Conservation (phyloP, 192 early-diverging fungal genomes). For the Entomortierella lignicola region DNA sequence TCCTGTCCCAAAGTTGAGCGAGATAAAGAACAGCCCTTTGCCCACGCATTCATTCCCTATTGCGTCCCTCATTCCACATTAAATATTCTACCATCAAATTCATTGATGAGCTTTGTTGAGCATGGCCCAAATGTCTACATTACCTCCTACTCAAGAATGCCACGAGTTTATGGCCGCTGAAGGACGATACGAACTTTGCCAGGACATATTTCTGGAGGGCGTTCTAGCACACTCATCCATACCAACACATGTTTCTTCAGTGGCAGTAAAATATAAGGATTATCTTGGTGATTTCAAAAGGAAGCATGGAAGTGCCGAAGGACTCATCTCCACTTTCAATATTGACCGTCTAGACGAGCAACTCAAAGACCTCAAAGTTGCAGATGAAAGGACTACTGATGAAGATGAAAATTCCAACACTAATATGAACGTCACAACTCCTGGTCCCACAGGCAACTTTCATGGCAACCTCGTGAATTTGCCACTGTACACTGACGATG, state of each 20-base stretch:
- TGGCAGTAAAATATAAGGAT: constrained; percentile 71
- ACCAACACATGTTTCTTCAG: constrained; percentile 61
- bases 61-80: background rate
- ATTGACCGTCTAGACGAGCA: constrained; percentile 42
- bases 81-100: background rate
- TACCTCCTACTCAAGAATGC: constrained; percentile 55
- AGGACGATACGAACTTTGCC: constrained; percentile 58
- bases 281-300: constrained; percentile 21
- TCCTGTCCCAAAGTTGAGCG: too few relatives aligned
- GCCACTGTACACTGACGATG: constrained; percentile 20
- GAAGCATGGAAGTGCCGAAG: constrained; percentile 18
- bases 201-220: constrained; percentile 61
- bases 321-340: constrained; percentile 20
- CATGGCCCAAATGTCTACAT: constrained; percentile 19
- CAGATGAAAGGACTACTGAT: constrained; percentile 15
- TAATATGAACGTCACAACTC: background rate
- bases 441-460: constrained; percentile 16
- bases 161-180: constrained; percentile 62
- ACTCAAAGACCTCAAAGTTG: constrained; percentile 39
- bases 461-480: constrained; percentile 43
- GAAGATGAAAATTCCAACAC: background rate
- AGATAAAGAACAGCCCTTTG: background rate
- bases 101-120: background rate
- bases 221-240: constrained; percentile 55
- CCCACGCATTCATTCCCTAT: background rate